Conservation (phyloP, 345 rosid species). For the Crucihimalaya himalaica region DNA sequence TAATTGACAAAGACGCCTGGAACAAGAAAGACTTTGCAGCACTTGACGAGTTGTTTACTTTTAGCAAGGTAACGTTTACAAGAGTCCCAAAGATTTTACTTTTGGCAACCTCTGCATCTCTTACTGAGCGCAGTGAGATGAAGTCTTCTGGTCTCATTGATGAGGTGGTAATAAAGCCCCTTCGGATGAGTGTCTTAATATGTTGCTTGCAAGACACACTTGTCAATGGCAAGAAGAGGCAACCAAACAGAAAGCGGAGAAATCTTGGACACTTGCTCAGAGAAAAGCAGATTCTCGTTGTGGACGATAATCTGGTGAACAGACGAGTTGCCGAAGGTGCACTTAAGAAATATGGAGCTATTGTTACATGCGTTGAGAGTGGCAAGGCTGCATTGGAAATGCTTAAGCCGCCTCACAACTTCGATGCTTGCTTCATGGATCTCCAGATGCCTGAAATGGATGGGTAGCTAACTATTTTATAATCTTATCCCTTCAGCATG, state of each 20-base stretch:
- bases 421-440: conserved; percentile 97
- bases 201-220: conserved; percentile 77
- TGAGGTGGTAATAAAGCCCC: conserved; percentile 65
- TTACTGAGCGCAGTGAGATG: conserved; percentile 51
- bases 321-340: conserved; percentile 95
- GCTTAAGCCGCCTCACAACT: conserved; percentile 82
- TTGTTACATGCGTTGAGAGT: conserved; percentile 78
- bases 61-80: conserved; percentile 29
- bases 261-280: conserved; percentile 58
- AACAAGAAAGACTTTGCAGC: conserved; percentile 47
- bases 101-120: conserved; percentile 41
- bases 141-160: conserved; percentile 57
- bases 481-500: not conserved
- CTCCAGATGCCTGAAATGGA: conserved; percentile 98
- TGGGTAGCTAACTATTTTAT: conserved; percentile 55
- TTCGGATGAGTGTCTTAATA: conserved; percentile 61
- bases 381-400: conserved; percentile 66
- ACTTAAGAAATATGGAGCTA: conserved; percentile 75
- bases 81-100: conserved; percentile 30
- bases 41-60: conserved; percentile 43
- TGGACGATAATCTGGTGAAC: conserved; percentile 87
- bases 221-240: conserved; percentile 58
- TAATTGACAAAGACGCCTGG: conserved; percentile 81
- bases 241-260: conserved; percentile 42
- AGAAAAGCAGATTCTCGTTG: conserved; percentile 75